Percentiles rank a stretch among this genome's conserved stretches.
These are phyloP conservation scores for Aotearoamyces nothofagi DNA, from an alignment of 2,329 filamentous ascomycete species.

Conservation along the genomic window DNA sequence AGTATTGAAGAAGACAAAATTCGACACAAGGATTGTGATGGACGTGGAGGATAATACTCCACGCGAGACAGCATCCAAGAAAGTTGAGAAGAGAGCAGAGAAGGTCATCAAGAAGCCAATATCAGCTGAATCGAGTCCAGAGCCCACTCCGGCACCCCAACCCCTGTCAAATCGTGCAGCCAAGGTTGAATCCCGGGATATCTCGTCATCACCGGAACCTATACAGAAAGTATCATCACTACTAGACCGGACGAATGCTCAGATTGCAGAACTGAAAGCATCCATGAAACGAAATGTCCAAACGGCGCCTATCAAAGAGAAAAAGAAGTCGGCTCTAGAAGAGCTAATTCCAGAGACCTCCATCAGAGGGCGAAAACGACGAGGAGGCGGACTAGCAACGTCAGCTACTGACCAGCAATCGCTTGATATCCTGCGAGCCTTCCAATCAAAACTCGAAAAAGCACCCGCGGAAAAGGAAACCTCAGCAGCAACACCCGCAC, in stretches of 20 bases:
- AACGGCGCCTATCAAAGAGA: slow-evolving; percentile 33
- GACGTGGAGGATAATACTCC: slow-evolving; percentile 29
- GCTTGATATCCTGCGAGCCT: slow-evolving; percentile 60
- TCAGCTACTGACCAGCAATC: slow-evolving; percentile 45
- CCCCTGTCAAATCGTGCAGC: slow-evolving; percentile 13
- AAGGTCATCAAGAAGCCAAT: slow-evolving; percentile 15
- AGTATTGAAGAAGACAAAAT: slow-evolving; percentile 61
- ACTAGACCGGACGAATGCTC: slow-evolving; percentile 59
- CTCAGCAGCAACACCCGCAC: slow-evolving; percentile 9
- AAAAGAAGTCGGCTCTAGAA: slow-evolving; percentile 54
- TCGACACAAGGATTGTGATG: slow-evolving; percentile 60
- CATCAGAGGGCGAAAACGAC: slow-evolving; percentile 54
- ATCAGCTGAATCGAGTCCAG: slow-evolving; percentile 23
- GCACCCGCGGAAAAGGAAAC: slow-evolving; percentile 25
- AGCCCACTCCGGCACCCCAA: slow-evolving; percentile 19
- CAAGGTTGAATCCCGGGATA: slow-evolving; percentile 17
- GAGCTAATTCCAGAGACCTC: slow-evolving; percentile 60
- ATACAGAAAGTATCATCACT: slow-evolving; percentile 22
- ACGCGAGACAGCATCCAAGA: slow-evolving; percentile 15
- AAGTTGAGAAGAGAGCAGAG: slow-evolving; percentile 19
- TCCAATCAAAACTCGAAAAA: slow-evolving; percentile 60
- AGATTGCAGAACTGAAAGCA: slow-evolving; percentile 67
- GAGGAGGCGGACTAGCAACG: slow-evolving; percentile 36
- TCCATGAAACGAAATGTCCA: slow-evolving; percentile 59
- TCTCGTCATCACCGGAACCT: slow-evolving; percentile 22